Conservation (phyloP, 495 filamentous ascomycete species). For the Penicillium taxi region DNA sequence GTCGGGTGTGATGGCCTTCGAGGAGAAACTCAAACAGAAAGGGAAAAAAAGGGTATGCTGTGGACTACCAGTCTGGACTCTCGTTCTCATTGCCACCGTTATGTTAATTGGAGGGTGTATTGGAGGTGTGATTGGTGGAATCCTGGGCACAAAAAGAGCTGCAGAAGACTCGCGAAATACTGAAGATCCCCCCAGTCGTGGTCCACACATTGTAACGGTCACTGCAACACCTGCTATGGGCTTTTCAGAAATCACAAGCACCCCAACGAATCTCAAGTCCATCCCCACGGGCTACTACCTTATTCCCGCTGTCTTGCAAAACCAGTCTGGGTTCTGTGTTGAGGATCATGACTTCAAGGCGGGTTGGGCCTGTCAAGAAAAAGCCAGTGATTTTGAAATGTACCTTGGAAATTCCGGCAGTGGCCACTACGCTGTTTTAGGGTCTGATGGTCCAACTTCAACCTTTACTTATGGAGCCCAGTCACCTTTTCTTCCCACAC, state of each 20-base stretch:
- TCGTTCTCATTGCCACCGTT: slow-evolving; percentile 47
- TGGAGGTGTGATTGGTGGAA: slow-evolving; percentile 55
- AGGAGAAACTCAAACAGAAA: slow-evolving; percentile 50
- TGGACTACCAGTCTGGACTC: slow-evolving; percentile 62
- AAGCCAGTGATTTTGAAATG: slow-evolving; percentile 33
- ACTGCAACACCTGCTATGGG: slow-evolving; percentile 55
- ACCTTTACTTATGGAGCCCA: slow-evolving; percentile 66
- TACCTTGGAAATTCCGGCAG: slow-evolving; percentile 17
- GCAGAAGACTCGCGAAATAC: slow-evolving; percentile 21
- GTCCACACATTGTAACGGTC: slow-evolving; percentile 38
- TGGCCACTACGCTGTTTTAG: slow-evolving; percentile 22
- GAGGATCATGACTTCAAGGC: slow-evolving; percentile 46
- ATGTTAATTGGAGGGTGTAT: slow-evolving; percentile 49
- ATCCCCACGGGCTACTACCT: slow-evolving; percentile 58
- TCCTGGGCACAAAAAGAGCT: slow-evolving; percentile 37
- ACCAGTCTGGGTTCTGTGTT: slow-evolving; percentile 60
- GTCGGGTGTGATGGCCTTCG: slow-evolving; percentile 38
- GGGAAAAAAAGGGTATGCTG: slow-evolving; percentile 52
- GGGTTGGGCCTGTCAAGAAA: slow-evolving; percentile 61
- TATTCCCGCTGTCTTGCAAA: slow-evolving; percentile 51
- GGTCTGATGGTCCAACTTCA: slow-evolving; percentile 21
- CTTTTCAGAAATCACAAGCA: slow-evolving; percentile 51
- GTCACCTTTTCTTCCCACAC: slow-evolving; percentile 46
- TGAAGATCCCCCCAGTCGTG: slow-evolving; percentile 3
- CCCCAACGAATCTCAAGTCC: slow-evolving; percentile 48